These are phyloP conservation scores for Linnemannia elongata DNA, from an alignment of 192 early-diverging fungal species.

Conservation along the genomic window DNA sequence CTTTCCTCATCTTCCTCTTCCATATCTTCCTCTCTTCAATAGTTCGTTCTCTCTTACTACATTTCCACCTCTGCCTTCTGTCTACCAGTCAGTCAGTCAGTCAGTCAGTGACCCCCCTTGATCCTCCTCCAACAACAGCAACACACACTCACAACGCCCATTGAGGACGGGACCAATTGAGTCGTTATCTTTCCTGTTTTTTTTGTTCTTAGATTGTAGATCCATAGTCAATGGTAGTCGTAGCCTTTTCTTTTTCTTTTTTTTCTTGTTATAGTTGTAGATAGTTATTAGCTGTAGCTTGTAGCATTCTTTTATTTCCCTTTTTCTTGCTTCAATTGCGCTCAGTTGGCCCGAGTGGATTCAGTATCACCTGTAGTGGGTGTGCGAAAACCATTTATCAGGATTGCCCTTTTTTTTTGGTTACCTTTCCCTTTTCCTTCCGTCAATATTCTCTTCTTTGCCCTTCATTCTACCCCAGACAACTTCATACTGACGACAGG, in stretches of 20 bases:
- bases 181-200: neutral
- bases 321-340: neutral
- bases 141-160: neutral
- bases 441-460: neutral
- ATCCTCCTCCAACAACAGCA: neutral
- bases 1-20: neutral
- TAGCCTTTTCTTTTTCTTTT: neutral
- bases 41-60: too few species aligned
- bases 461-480: neutral
- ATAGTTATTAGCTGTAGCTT: neutral
- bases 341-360: neutral
- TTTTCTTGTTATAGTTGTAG: neutral
- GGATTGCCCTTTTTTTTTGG: neutral
- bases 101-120: neutral
- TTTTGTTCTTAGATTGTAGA: neutral
- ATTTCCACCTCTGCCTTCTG: too few species aligned
- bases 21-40: neutral
- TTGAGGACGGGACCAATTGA: neutral
- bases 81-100: neutral
- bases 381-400: neutral
- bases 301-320: neutral
- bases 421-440: neutral
- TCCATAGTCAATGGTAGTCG: neutral
- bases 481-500: neutral
- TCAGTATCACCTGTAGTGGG: neutral